Evolutionary conservation across 305 asterid species (phyloP).

Genomic region (Fraxinus sp.): DNA sequence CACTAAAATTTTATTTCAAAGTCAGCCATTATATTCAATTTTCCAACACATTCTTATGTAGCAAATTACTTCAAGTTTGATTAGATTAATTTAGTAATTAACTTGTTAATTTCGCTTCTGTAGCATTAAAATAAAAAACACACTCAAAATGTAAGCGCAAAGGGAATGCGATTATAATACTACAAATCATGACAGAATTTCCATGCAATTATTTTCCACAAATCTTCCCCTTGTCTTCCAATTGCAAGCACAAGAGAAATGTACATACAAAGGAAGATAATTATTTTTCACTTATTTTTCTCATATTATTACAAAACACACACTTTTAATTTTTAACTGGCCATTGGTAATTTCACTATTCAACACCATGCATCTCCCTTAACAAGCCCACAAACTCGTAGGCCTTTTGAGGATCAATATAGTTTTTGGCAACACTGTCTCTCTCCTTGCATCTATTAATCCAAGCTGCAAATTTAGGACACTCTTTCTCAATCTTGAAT

Average conservation of each 20-base stretch:
- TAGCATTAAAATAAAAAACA: background rate
- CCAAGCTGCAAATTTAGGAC: constrained; percentile 62
- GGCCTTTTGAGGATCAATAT: constrained; percentile 46
- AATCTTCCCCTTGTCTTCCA: background rate
- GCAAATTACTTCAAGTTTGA: background rate
- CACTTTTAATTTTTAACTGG: background rate
- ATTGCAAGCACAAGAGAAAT: background rate
- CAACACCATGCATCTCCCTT: constrained; percentile 63
- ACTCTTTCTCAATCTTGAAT: constrained; percentile 54
- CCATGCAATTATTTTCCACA: background rate
- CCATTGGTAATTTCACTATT: constrained; percentile 23
- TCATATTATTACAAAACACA: background rate
- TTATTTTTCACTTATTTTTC: background rate
- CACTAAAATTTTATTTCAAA: too few species aligned
- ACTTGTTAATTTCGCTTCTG: background rate
- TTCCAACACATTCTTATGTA: too few species aligned
- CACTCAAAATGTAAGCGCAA: background rate
- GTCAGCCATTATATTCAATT: too few species aligned
- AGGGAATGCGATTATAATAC: too few species aligned
- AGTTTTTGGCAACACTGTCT: constrained; percentile 49
- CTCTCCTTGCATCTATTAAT: constrained; percentile 51
- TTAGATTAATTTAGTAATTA: too few species aligned
- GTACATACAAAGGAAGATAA: background rate
- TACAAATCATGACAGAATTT: background rate
- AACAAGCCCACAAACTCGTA: constrained; percentile 46